Evolutionary conservation across 1,284 basidiomycete genomes (phyloP).

Genomic region (Serendipita sp.): DNA sequence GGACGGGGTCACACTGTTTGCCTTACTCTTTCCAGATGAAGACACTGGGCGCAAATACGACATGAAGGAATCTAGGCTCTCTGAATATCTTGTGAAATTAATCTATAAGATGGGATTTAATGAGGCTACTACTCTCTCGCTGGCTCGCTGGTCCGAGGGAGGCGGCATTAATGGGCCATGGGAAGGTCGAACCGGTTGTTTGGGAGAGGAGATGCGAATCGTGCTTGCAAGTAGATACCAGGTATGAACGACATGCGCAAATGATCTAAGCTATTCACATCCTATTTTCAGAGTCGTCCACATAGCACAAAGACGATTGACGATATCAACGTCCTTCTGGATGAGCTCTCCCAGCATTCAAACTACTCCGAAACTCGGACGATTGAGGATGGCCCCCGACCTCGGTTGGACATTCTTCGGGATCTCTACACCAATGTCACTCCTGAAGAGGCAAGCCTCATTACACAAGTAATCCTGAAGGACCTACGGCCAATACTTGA

Average conservation of each 20-base stretch:
- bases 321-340: conserved; percentile 49
- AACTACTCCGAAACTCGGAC: conserved; percentile 39
- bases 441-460: conserved; percentile 44
- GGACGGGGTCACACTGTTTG: conserved; percentile 35
- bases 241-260: conserved; percentile 23
- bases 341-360: conserved; percentile 57
- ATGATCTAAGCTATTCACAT: conserved; percentile 22
- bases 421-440: conserved; percentile 40
- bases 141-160: conserved; percentile 12
- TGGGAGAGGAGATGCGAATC: conserved; percentile 49
- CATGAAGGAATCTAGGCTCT: conserved; percentile 58
- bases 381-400: conserved; percentile 19
- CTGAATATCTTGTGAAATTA: conserved; percentile 35
- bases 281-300: conserved; percentile 19
- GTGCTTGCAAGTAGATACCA: conserved; percentile 24
- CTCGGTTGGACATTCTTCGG: conserved; percentile 32
- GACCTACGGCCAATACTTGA: conserved; percentile 68
- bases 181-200: conserved; percentile 44
- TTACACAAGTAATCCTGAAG: conserved; percentile 73
- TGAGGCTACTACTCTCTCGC: neutral
- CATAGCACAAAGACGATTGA: conserved; percentile 16
- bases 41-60: conserved; percentile 56
- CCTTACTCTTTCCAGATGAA: conserved; percentile 70
- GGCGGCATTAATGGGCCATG: conserved; percentile 32
- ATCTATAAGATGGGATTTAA: conserved; percentile 28